A percentile compares a stretch with the other conserved stretches of the same genome.
phyloP scores from a whole-genome alignment of 1,284 basidiomycete species.

The Thelephora terrestris region DNA sequence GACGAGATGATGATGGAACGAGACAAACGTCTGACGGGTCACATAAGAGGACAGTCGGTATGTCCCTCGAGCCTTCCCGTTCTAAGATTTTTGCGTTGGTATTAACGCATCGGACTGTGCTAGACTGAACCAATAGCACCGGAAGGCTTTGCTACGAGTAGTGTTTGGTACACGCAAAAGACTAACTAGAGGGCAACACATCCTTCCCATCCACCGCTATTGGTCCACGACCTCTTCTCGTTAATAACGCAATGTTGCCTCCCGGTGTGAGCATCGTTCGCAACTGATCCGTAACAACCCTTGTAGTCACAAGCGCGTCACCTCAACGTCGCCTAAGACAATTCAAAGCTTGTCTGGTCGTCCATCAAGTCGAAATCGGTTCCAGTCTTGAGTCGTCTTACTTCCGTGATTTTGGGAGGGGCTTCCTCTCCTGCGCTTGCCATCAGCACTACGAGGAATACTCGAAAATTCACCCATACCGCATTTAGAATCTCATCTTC shows the following conservation, averaged over 20 bases:
- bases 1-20: conserved; percentile 93
- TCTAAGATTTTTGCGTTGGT: background rate
- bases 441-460: too few relatives aligned
- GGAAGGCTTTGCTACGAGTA: conserved; percentile 66
- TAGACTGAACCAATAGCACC: conserved; percentile 71
- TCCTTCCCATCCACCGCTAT: background rate
- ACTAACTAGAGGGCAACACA: conserved; percentile 7
- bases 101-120: conserved; percentile 2
- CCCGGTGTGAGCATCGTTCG: too few relatives aligned
- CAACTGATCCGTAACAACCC: too few relatives aligned
- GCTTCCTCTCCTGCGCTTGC: background rate
- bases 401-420: background rate
- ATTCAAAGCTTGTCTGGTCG: too few relatives aligned
- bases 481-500: conserved; percentile 49
- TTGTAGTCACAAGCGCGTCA: too few relatives aligned
- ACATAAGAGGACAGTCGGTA: conserved; percentile 76
- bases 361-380: too few relatives aligned
- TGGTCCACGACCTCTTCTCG: too few relatives aligned
- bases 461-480: conserved; percentile 24
- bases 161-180: conserved; percentile 66
- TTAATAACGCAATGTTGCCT: too few relatives aligned
- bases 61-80: conserved; percentile 21
- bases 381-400: background rate
- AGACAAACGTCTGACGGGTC: conserved; percentile 83
- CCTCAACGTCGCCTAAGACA: too few relatives aligned